Evolutionary conservation across 306 rosid species (phyloP), one percentile per base, ranked within the genome.

Genomic region (Psophocarpus tetragonolobus): DNA sequence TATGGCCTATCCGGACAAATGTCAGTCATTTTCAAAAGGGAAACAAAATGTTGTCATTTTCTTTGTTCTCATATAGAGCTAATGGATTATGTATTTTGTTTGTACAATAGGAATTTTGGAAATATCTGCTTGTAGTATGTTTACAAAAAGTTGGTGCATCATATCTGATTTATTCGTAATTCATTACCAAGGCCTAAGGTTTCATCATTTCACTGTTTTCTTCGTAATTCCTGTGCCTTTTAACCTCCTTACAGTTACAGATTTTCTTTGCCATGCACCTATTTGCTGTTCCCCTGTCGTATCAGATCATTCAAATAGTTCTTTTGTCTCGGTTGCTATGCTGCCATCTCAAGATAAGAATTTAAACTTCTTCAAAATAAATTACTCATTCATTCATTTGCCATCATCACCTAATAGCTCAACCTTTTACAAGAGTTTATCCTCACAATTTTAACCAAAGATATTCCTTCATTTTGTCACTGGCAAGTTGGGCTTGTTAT

Each of bases 201-300:
- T 56, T 68, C 54, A 67, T 13, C 7, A 24, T 63, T 36, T n/a
- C n/a, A 27, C 32, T 56, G 63, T 61, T 24, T 3, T 38, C 48
- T 50, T 81, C 76, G 64, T 84, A 83, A n/a, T n/a, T n/a, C n/a
- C n/a, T n/a, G 72, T 90, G 97, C 75, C 77, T 75, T 78, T 87
- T 90, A 74, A 88, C 93, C 41, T 90, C 92, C 65, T 87, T 0
- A 85, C 91, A 4, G 96, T 87, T 0, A 85, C 91, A 4, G 96
- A 69, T 58, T 88, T 92, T 54, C 91, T 77, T 75, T n/a, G 92
- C 91, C 93, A n/a, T n/a, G n/a, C n/a, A 92, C 78, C 90, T 88
- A 61, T 90, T 91, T 1, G 92, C 85, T 35, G 91, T 87, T 32
- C 90, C 96, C 82, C 75, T 87, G 18, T 89, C 91, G 58, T 84